Evolutionary conservation across 208 protist genomes (phyloP), one percentile per base, ranked within the genome.

Genomic region (Trypanosoma cruzi): DNA sequence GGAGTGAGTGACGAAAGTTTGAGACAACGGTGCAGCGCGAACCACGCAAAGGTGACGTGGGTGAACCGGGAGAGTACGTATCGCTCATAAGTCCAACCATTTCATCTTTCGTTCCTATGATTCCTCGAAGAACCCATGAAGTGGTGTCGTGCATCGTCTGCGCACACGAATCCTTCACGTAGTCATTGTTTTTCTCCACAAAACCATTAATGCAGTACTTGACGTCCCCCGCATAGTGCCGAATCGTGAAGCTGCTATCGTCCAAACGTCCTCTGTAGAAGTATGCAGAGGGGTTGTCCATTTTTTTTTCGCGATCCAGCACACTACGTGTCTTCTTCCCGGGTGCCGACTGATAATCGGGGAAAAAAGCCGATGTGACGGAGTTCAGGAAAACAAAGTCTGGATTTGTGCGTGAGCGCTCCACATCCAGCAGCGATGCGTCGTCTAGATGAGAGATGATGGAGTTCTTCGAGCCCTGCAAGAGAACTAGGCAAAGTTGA

Each of bases 381-480:
- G 57, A 5, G 56, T 81, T 76, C 22, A 86, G 48, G 54, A 85
- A 82, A 10, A 68, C 57, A 62, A 28, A 62, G 49, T 75, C 64
- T 40, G 70, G 70, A 26, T 75, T 66, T n/a, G 49, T 61, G 34
- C 56, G 32, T 58, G 68, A 66, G 63, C 80, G 76, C 29, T 73
- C 78, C 52, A 82, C 75, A 53, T 77, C 75, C 36, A 97, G 76
- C 18, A 75, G 37, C 36, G 77, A 92, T 64, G 92, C 79, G 50
- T 95, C 89, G 70, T 97, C 92, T 2, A 97, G 61, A 4, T 94
- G 64, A 26, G 79, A 71, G 7, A 97, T 66, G 22, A 97, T 89
- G 0, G 77, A 75, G 40, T 66, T 59, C 59, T 80, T 74, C 59
- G 84, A 81, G 52, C 86, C 79, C 42, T 90, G 73, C 56, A 95